Conservation (phyloP, 306 rosid species). For the Trifolium pratense region DNA sequence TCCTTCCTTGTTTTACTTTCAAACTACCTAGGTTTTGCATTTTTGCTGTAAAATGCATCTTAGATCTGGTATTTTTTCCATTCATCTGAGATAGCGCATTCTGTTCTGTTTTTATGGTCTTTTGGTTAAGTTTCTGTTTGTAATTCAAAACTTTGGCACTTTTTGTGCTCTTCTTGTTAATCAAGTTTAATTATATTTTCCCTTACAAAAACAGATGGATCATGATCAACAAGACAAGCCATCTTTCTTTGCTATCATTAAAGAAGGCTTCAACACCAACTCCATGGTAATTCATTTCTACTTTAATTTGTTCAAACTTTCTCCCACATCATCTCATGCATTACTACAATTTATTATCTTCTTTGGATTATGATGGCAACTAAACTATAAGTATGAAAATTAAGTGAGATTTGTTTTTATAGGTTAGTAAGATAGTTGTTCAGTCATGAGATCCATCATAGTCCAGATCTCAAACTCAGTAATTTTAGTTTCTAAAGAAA, state of each 20-base stretch:
- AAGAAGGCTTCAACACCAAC: constrained; percentile 24
- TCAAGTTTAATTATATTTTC: background rate
- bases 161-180: background rate
- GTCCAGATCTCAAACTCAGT: background rate
- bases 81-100: background rate
- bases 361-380: background rate
- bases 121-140: background rate
- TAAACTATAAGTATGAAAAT: background rate
- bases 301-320: background rate
- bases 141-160: background rate
- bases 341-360: constrained; percentile 18
- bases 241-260: constrained; percentile 40
- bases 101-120: background rate
- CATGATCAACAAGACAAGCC: constrained; percentile 13
- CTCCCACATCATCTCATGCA: background rate
- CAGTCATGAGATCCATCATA: background rate
- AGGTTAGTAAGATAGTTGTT: background rate
- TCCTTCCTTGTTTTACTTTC: background rate
- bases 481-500: background rate
- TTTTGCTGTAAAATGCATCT: no score
- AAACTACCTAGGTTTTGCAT: no score
- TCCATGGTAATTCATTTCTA: constrained; percentile 25
- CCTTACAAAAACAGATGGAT: constrained; percentile 14
- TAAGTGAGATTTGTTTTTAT: background rate
- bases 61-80: no score